Percentiles rank a stretch among this genome's conserved stretches.
Evolutionary conservation across 768 basidiomycete genomes (phyloP).

Genomic region (Pisolithus marmoratus): DNA sequence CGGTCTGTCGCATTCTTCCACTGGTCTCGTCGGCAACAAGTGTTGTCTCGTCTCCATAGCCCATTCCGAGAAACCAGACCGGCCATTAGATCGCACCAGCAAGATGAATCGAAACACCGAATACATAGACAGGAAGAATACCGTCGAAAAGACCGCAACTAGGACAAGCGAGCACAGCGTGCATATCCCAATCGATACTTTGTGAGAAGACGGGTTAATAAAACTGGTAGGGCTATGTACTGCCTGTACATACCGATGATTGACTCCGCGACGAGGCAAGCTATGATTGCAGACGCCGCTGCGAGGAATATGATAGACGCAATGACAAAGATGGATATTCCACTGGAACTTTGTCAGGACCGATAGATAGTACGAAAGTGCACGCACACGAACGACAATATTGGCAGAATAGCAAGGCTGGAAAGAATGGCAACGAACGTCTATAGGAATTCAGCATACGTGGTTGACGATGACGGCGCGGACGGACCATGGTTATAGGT

Average conservation of each 20-base stretch:
- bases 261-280: constrained; percentile 26
- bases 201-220: background rate
- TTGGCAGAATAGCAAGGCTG: constrained; percentile 29
- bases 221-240: background rate
- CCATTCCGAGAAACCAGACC: constrained; percentile 27
- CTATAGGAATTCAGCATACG: constrained; percentile 20
- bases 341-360: constrained; percentile 9
- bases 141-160: constrained; percentile 31
- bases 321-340: constrained; percentile 31
- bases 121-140: constrained; percentile 26
- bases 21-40: constrained; percentile 11
- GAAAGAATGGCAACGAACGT: constrained; percentile 37
- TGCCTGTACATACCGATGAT: constrained; percentile 18
- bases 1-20: constrained; percentile 12
- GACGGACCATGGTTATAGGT: constrained; percentile 21
- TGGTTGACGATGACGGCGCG: background rate
- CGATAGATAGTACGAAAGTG: constrained; percentile 3
- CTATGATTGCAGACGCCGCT: constrained; percentile 27
- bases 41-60: constrained; percentile 20
- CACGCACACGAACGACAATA: constrained; percentile 36
- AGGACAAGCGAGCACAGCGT: constrained; percentile 28
- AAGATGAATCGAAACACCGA: constrained; percentile 28
- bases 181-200: constrained; percentile 32
- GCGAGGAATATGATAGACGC: constrained; percentile 34
- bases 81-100: constrained; percentile 30